Evolutionary conservation across 768 basidiomycete genomes (phyloP), one percentile per base, ranked within the genome.

Genomic region (Kwoniella botswanensis): DNA sequence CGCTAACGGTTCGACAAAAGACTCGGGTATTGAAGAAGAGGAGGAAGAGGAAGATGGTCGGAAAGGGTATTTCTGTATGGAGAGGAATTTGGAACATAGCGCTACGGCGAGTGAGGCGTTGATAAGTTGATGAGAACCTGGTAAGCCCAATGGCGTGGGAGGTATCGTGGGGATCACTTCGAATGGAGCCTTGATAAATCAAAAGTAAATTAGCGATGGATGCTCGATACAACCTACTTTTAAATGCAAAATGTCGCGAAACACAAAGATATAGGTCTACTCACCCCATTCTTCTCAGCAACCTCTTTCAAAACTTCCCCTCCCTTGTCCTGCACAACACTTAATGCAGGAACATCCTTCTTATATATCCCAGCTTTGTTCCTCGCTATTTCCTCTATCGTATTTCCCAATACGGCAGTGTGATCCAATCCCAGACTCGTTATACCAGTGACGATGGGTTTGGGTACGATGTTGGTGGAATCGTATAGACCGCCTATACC

Each of bases 321-420:
- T 70, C 89, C 90, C 46, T 77, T 70, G 17, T 78, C 79, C 81
- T 98, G 97, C 50, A 87, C 82, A 3, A 97, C 91, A 1, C 92
- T 91, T 62, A 95, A 85, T 9, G 97, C 97, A 1, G 93, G 93
- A 1, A 92, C 92, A 18, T 88, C 90, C 85, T 89, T 86, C 88
- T 99, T 99, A 85, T 91, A 98, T 63, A 99, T 98, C 1, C 97
- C 97, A 35, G 91, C 93, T 83, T 99, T 99, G 79, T 98, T 96
- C 88, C 89, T 89, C 1, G 95, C 93, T 73, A 99, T 98, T 78
- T 97, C 93, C 43, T 86, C 84, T 4, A 98, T 84, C 0, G 95
- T 97, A 77, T 91, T 91, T 0, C 97, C 97, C 1, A 99, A 86
- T 26, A 97, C 89, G 66, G 87, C 85, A 54, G 92, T 89, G 84